Conservation (phyloP, 2,329 filamentous ascomycete genomes). For the Venturiaceae sp. region DNA sequence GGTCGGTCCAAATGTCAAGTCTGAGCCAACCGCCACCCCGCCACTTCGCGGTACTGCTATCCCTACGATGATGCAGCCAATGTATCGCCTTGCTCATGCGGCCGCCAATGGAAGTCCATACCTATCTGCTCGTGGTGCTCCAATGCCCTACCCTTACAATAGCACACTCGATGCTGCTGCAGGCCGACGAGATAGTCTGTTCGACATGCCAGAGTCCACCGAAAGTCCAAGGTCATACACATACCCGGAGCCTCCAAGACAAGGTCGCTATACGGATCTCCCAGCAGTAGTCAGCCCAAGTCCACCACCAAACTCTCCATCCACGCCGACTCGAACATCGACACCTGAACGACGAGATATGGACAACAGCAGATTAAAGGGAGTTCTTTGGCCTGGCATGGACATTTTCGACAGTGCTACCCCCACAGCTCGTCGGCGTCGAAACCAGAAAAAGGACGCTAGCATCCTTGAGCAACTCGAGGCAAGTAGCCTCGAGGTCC, state of each 20-base stretch:
- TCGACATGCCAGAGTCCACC: not conserved
- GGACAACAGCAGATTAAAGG: conserved; percentile 49
- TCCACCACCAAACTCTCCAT: not conserved
- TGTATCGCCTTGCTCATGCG: not conserved
- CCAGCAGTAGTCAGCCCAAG: not conserved
- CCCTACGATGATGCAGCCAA: not conserved
- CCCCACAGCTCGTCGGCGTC: conserved; percentile 59
- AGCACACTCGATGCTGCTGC: not conserved
- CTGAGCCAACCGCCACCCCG: conserved; percentile 1
- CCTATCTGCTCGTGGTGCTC: not conserved
- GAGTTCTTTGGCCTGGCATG: conserved; percentile 69
- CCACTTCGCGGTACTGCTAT: conserved; percentile 1
- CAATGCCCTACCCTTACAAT: not conserved
- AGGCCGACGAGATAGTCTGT: not conserved
- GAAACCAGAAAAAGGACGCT: conserved; percentile 61
- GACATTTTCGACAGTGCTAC: conserved; percentile 72
- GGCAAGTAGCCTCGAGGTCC: not conserved
- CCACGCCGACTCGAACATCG: not conserved
- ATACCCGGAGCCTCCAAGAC: not conserved
- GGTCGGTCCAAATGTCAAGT: not conserved
- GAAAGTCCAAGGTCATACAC: not conserved
- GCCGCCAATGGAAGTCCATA: not conserved
- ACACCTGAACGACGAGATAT: not conserved
- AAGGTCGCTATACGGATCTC: not conserved
- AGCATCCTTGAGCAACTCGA: not conserved